These are phyloP conservation scores for Talaromyces marneffei DNA, from an alignment of 2,329 filamentous ascomycete species.

Conservation along the genomic window DNA sequence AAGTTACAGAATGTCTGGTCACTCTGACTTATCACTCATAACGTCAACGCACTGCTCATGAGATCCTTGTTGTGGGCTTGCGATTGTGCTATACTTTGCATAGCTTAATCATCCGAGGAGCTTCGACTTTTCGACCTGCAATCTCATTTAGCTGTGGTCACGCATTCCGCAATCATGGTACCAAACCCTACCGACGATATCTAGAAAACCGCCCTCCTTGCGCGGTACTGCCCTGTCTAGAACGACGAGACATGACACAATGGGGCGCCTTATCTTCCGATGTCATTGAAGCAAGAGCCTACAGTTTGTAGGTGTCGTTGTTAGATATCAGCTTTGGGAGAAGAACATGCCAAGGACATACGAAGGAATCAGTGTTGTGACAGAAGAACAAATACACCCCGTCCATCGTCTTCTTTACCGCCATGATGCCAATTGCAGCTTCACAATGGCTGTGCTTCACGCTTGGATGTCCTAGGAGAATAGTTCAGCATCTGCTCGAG, in stretches of 20 bases:
- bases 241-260: constrained; percentile 81
- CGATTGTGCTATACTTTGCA: neutral
- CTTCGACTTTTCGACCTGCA: neutral
- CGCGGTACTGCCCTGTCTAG: constrained; percentile 47
- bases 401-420: constrained; percentile 72
- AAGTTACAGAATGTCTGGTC: neutral
- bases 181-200: constrained; percentile 21
- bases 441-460: constrained; percentile 71
- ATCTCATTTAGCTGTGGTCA: neutral
- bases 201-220: constrained; percentile 38
- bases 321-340: neutral
- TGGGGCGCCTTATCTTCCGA: constrained; percentile 67
- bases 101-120: neutral
- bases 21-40: neutral
- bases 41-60: neutral
- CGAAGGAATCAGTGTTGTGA: constrained; percentile 86
- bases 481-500: neutral
- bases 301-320: neutral
- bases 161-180: neutral
- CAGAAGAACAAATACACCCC: constrained; percentile 86
- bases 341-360: constrained; percentile 25
- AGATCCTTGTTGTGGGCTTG: neutral
- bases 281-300: constrained; percentile 81
- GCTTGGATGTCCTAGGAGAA: constrained; percentile 63
- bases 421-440: constrained; percentile 87